phyloP scores from a whole-genome alignment of 2,329 filamentous ascomycete species.

The Neoascochyta sp. region DNA sequence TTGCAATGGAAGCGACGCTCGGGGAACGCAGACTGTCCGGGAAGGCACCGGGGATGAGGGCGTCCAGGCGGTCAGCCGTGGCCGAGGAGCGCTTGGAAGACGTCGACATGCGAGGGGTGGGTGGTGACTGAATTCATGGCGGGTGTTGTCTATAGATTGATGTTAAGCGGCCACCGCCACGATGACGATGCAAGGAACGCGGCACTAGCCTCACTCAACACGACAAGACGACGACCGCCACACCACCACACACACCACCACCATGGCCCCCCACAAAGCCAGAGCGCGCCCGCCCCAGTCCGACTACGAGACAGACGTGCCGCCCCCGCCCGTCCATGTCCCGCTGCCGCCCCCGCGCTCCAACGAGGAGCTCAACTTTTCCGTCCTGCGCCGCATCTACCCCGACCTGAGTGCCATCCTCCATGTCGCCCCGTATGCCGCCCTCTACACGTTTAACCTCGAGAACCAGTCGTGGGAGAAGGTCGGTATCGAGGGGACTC shows the following conservation, averaged over 20 bases:
- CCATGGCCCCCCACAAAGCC: constrained; percentile 30
- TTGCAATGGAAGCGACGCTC: constrained; percentile 28
- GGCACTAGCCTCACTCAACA: too few species aligned
- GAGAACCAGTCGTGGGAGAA: constrained; percentile 74
- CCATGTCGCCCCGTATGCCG: constrained; percentile 78
- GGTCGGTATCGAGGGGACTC: constrained; percentile 75
- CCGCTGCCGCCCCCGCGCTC: constrained; percentile 55
- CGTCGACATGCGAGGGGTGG: constrained; percentile 19
- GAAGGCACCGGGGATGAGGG: constrained; percentile 50
- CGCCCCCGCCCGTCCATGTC: constrained; percentile 35
- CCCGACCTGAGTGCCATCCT: constrained; percentile 70
- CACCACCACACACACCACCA: constrained; percentile 3
- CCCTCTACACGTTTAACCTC: constrained; percentile 75
- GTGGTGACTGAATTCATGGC: constrained; percentile 22
- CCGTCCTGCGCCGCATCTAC: constrained; percentile 77
- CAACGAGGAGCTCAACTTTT: constrained; percentile 83
- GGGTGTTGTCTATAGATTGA: too few species aligned
- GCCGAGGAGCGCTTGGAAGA: too few species aligned
- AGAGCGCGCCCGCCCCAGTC: constrained; percentile 45
- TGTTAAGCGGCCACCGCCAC: too few species aligned
- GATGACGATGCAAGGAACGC: too few species aligned
- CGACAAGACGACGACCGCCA: too few species aligned
- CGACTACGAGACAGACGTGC: constrained; percentile 52
- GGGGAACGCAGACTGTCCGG: constrained; percentile 31
- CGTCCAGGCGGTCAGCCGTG: constrained; percentile 32